Base-by-base conservation (phyloP, 140 eudicot genomes). In the Erigeron philadelphicus region DNA sequence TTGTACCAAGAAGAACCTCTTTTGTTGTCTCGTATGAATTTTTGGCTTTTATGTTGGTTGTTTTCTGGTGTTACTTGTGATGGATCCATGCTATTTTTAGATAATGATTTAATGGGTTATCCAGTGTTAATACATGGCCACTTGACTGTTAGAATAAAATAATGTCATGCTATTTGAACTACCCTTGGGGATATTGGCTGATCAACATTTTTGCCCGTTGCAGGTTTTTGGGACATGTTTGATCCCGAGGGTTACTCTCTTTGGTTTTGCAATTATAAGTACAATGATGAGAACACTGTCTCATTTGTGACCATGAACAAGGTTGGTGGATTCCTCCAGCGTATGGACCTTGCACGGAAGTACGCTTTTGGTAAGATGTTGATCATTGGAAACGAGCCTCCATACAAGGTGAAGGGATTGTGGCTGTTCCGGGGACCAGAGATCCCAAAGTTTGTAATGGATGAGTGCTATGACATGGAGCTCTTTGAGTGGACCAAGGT, bases 211-310 rank as follows among this genome's bases (percentile, higher is more conserved):
- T 11, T 56, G 5, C 18, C 17, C 11, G 5, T 63, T 68, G 57
- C 72, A 94, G 99, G 99, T 41, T 94, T 94, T 53, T 94, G 99
- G 99, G 95, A 94, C 47, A 94, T 94, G 97, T 94, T 81, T 56
- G 99, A 94, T 64, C 91, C 96, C 0, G 99, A 90, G 75, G 99
- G 96, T 1, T 94, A 94, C 85, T 94, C 96, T 31, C 86, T 90
- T 0, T 90, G 97, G 96, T 89, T 90, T 68, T 94, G 99, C 42
- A 78, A 90, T 49, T 94, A 90, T 86, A 94, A 94, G 72, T 94
- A 89, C 80, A 87, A 94, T 31, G 92, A 94, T 0, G 99, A 94
- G 77, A 94, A 94, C 76, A 94, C 79, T 0, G 97, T 87, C 13
- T 89, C 97, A 0, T 94, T 89, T 72, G 97, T 89, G 15, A 94